Evolutionary conservation across 495 filamentous ascomycete species (phyloP).

Genomic region (Venustampulla echinocandica): DNA sequence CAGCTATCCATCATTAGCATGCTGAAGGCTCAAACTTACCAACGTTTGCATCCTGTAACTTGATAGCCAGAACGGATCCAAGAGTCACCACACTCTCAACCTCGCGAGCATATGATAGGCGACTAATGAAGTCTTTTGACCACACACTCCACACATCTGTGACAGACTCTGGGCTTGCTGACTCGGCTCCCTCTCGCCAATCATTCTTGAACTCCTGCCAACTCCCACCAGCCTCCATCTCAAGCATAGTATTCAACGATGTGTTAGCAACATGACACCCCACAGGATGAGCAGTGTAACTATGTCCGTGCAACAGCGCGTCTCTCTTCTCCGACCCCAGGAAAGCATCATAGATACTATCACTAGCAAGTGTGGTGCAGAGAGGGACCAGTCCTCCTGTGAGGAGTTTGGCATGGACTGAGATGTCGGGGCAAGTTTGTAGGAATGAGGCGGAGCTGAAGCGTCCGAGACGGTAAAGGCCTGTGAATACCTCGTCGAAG

Average conservation of each 20-base stretch:
- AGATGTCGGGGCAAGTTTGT: constrained; percentile 55
- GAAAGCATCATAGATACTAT: constrained; percentile 65
- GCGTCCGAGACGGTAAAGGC: constrained; percentile 67
- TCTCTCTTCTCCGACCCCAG: constrained; percentile 57
- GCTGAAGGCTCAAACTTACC: constrained; percentile 7
- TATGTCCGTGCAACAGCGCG: constrained; percentile 70
- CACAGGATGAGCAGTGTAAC: constrained; percentile 71
- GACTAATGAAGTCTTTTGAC: constrained; percentile 45
- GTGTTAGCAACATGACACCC: constrained; percentile 63
- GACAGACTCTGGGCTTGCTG: background rate
- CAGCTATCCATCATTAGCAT: background rate
- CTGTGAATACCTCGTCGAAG: constrained; percentile 77
- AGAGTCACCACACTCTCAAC: constrained; percentile 61
- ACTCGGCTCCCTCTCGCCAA: constrained; percentile 26
- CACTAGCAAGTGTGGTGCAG: constrained; percentile 57
- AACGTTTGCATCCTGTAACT: constrained; percentile 34
- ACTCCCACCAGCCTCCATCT: constrained; percentile 49
- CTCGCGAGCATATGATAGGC: constrained; percentile 40
- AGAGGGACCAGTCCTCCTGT: constrained; percentile 73
- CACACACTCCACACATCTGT: constrained; percentile 57
- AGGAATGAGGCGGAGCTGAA: constrained; percentile 58
- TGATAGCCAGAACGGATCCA: constrained; percentile 61
- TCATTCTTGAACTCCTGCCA: constrained; percentile 36
- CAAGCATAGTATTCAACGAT: constrained; percentile 44
- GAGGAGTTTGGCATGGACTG: constrained; percentile 68